Evolutionary conservation across 257 asterid species (phyloP).

Genomic region (Mentha longifolia): DNA sequence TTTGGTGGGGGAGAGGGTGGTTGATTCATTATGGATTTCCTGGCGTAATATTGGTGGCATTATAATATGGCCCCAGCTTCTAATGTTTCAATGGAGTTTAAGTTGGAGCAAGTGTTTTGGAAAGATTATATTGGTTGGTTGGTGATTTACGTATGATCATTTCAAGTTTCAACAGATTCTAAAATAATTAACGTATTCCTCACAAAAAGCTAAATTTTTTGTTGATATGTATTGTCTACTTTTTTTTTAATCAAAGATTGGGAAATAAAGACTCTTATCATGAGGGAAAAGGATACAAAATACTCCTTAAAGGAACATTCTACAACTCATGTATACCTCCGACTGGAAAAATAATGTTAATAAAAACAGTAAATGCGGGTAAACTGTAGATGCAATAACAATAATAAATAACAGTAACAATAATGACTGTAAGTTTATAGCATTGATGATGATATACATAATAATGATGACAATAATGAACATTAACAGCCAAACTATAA

Average conservation of each 20-base stretch:
- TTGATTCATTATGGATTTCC: neutral
- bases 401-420: neutral
- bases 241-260: too few species aligned
- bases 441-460: neutral
- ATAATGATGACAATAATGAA: neutral
- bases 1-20: neutral
- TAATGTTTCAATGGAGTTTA: neutral
- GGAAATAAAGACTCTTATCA: too few species aligned
- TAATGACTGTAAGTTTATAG: neutral
- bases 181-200: neutral
- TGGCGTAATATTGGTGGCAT: neutral
- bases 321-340: neutral
- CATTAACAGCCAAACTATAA: neutral
- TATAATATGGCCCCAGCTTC: neutral
- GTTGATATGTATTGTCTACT: neutral
- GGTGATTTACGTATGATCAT: neutral
- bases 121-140: neutral
- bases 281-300: too few species aligned
- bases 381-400: too few species aligned
- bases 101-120: neutral
- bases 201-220: neutral
- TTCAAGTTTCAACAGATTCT: neutral
- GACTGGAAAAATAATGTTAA: neutral
- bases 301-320: neutral
- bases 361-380: neutral